Conservation (phyloP, 306 rosid species). For the Ziziphus jujuba region DNA sequence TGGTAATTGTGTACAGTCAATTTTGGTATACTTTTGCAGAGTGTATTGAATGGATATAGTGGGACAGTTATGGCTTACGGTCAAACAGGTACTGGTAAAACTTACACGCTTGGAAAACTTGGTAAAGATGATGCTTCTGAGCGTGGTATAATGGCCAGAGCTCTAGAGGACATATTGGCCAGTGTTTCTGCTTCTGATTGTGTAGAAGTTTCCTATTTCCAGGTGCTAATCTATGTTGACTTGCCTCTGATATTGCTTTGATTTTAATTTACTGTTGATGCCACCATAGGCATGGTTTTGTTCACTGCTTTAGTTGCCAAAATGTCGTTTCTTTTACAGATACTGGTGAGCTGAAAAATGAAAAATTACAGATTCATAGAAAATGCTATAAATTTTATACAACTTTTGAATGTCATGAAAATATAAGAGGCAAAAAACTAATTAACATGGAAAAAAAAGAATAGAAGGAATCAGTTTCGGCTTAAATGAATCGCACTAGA, state of each 20-base stretch:
- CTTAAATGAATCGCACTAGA: too few relatives aligned
- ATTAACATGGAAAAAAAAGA: background rate
- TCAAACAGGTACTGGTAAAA: constrained; percentile 78
- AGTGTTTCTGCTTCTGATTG: constrained; percentile 45
- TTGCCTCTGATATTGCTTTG: background rate
- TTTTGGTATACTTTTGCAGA: constrained; percentile 44
- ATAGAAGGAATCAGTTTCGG: too few relatives aligned
- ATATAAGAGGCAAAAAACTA: background rate
- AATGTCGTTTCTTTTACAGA: background rate
- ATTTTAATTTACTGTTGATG: background rate
- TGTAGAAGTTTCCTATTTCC: constrained; percentile 62
- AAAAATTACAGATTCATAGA: background rate
- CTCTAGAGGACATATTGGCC: constrained; percentile 59
- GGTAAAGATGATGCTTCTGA: constrained; percentile 59
- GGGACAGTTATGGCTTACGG: constrained; percentile 84
- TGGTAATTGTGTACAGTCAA: constrained; percentile 7
- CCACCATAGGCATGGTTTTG: background rate
- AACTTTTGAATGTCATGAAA: background rate
- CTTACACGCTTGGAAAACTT: constrained; percentile 64
- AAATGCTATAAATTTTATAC: background rate
- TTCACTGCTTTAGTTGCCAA: background rate
- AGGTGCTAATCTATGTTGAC: constrained; percentile 38
- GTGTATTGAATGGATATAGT: constrained; percentile 66
- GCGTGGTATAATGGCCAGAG: constrained; percentile 71
- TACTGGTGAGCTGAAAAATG: background rate